Conservation (phyloP, 169 alveolate species). For the Eimeria praecox region DNA sequence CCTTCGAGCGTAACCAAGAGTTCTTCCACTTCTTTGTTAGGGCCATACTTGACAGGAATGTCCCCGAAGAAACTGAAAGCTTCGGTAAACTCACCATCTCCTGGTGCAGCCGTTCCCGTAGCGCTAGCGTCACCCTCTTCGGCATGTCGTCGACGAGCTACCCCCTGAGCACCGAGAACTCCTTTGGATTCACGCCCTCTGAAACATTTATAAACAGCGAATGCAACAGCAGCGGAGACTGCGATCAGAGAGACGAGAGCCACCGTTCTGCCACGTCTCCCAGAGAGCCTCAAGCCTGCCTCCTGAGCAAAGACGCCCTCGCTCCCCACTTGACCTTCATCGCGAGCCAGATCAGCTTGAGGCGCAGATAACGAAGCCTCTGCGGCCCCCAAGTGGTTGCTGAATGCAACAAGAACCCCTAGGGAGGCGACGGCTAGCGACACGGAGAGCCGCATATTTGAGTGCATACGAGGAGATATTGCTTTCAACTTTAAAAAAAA, state of each 20-base stretch:
- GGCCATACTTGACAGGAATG: not conserved
- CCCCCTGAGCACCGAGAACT: not conserved
- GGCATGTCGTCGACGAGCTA: not conserved
- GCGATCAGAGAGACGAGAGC: not conserved
- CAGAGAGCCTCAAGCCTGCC: not conserved
- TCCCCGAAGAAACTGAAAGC: not conserved
- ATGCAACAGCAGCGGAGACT: not conserved
- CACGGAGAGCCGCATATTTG: not conserved
- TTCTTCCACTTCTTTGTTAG: too few relatives aligned
- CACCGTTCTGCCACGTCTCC: not conserved
- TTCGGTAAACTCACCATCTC: too few relatives aligned
- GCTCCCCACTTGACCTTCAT: not conserved
- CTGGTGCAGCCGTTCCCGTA: not conserved
- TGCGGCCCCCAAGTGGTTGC: not conserved
- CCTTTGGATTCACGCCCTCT: not conserved
- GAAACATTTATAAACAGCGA: not conserved
- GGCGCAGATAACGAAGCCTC: not conserved
- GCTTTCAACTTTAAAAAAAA: not conserved
- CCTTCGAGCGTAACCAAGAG: not conserved
- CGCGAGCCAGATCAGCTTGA: not conserved
- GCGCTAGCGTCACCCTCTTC: not conserved
- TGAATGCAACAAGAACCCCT: not conserved
- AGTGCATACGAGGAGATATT: not conserved
- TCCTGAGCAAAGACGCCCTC: not conserved
- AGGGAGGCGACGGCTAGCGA: conserved; percentile 5